phyloP scores from a whole-genome alignment of 192 early-diverging fungal species.

The Coemansia biformis region DNA sequence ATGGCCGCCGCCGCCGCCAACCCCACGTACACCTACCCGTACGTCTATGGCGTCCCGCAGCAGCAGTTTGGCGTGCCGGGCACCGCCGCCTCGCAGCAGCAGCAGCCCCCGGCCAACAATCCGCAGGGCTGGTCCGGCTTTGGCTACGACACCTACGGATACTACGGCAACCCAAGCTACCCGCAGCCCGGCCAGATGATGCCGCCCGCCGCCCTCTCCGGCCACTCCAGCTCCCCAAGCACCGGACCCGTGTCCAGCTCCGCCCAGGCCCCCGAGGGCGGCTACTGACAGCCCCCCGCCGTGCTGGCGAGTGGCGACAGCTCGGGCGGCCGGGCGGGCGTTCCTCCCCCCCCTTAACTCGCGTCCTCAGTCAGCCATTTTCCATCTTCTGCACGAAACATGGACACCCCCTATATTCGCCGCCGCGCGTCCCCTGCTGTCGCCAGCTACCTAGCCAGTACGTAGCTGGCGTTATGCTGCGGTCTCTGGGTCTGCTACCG shows the following conservation, averaged over 20 bases:
- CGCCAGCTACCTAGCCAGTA: too few relatives aligned
- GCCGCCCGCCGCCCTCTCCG: conserved; percentile 13
- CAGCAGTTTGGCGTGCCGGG: conserved; percentile 38
- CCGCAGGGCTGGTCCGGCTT: conserved; percentile 38
- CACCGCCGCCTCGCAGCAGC: conserved; percentile 11
- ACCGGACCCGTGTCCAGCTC: conserved; percentile 11
- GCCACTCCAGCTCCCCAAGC: conserved; percentile 1
- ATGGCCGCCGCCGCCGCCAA: conserved; percentile 35
- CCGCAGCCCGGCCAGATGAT: conserved; percentile 48
- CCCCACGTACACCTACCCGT: conserved; percentile 51
- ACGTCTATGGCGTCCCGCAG: conserved; percentile 45
- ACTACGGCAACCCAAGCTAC: conserved; percentile 43
- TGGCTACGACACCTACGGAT: conserved; percentile 44
- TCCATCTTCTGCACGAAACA: too few relatives aligned
- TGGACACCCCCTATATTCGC: too few relatives aligned
- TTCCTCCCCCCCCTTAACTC: too few relatives aligned
- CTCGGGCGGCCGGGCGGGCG: too few relatives aligned
- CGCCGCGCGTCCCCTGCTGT: too few relatives aligned
- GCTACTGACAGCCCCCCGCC: conserved; percentile 8
- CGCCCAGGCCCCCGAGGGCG: conserved; percentile 23
- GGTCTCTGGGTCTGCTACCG: too few relatives aligned
- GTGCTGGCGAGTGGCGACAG: too few relatives aligned
- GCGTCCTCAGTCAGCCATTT: too few relatives aligned
- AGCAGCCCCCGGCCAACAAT: conserved; percentile 23
- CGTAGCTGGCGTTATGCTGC: too few relatives aligned